phyloP scores from a whole-genome alignment of 768 basidiomycete species.

The Agaricus subrufescens region DNA sequence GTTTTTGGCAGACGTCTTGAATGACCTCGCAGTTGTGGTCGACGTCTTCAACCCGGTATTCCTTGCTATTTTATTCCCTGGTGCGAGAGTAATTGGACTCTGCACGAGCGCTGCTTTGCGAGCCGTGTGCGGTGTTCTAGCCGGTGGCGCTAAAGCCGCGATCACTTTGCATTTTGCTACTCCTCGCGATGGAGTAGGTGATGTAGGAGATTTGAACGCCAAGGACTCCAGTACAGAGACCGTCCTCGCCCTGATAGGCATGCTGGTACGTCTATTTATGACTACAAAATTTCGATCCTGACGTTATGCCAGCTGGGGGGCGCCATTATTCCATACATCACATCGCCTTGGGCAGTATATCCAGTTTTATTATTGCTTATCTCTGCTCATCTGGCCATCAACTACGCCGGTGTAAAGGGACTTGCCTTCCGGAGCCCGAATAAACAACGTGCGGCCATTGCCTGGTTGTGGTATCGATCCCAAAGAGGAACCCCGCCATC shows the following conservation, averaged over 20 bases:
- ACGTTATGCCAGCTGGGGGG: slow-evolving; percentile 47
- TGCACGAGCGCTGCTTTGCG: slow-evolving; percentile 57
- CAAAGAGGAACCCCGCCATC: neutral
- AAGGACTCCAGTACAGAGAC: slow-evolving; percentile 75
- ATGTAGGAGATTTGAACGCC: slow-evolving; percentile 67
- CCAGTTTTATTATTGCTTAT: slow-evolving; percentile 46
- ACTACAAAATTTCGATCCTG: neutral
- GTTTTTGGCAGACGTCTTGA: slow-evolving; percentile 61
- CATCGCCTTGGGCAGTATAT: slow-evolving; percentile 44
- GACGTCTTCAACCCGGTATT: slow-evolving; percentile 59
- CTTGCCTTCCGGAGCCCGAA: slow-evolving; percentile 56
- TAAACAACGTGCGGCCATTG: slow-evolving; percentile 49
- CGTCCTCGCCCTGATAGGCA: slow-evolving; percentile 59
- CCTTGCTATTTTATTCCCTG: slow-evolving; percentile 31
- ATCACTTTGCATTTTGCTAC: slow-evolving; percentile 64
- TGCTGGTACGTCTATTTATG: slow-evolving; percentile 43
- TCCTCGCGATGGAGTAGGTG: slow-evolving; percentile 45
- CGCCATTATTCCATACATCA: slow-evolving; percentile 52
- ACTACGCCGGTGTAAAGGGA: slow-evolving; percentile 57
- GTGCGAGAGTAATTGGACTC: slow-evolving; percentile 42
- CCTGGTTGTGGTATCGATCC: slow-evolving; percentile 39
- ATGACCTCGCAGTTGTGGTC: slow-evolving; percentile 54
- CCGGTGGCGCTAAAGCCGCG: slow-evolving; percentile 67
- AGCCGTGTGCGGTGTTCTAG: slow-evolving; percentile 58
- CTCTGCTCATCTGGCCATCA: slow-evolving; percentile 48